phyloP scores from a whole-genome alignment of 805 yeast species.

The Yarrowia hollandica region DNA sequence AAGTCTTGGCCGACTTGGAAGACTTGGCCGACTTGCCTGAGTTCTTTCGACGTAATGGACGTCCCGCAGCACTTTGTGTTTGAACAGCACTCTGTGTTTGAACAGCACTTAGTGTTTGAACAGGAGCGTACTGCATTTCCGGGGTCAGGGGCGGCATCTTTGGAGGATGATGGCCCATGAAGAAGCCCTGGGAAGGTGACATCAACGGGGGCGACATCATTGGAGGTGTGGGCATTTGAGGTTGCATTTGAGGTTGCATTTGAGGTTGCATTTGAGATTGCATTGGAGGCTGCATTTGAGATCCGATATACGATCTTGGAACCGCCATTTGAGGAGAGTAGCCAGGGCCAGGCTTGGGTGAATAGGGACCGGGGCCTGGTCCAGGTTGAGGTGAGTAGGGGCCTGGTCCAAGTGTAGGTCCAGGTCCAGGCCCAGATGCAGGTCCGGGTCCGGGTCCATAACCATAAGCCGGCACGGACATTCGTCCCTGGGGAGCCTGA shows the following conservation, averaged over 20 bases:
- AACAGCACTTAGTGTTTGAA: background rate
- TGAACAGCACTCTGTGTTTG: no score
- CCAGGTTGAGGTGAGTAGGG: background rate
- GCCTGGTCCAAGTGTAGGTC: no score
- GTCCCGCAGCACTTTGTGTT: no score
- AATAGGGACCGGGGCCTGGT: background rate
- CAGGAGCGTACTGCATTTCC: background rate
- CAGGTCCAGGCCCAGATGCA: no score
- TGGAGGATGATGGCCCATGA: background rate
- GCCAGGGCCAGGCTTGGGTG: background rate
- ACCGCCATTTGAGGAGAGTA: slow-evolving; percentile 3
- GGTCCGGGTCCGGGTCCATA: no score
- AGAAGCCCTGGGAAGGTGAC: background rate
- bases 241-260: background rate
- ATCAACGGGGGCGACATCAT: no score
- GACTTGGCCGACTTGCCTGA: background rate
- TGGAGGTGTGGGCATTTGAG: background rate
- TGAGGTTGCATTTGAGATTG: background rate
- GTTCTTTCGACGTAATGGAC: background rate
- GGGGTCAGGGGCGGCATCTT: no score
- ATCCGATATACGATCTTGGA: background rate
- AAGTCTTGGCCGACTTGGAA: background rate
- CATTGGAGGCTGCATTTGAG: background rate
- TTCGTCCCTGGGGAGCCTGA: no score
- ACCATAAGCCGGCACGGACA: no score